Evolutionary conservation across 768 basidiomycete genomes (phyloP), one percentile per base, ranked within the genome.

Genomic region (Mycena vulgaris): DNA sequence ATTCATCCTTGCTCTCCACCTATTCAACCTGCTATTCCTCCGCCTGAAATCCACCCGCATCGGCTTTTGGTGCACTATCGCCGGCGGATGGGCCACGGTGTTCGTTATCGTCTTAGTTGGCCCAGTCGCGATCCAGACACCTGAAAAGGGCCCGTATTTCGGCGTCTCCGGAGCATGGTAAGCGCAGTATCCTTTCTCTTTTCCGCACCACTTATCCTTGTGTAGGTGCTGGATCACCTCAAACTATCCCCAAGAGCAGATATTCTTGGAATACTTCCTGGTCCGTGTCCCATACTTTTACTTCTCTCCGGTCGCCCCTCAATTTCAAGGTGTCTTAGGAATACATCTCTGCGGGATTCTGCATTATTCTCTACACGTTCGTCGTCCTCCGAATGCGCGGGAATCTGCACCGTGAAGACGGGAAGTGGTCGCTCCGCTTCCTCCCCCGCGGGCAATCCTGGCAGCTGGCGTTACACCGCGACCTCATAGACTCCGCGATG

Each of bases 91-190:
- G 87, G 28, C 63, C 10, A 51, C 81, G 9, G 74, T 86, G 2
- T 58, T 73, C 1, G 59, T 81, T 33, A 68, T 84, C 23, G 80
- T 84, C 16, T 23, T 78, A 4, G 72, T 86, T 31, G 86, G 86
- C 1, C 84, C 83, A 4, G 63, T 78, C 5, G 81, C 74, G 0
- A 75, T 87, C 35, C 78, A 84, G 68, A 80, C 67, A 2, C 53
- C 76, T 4, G 64, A 73, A 8, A 73, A 70, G 19, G 86, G 86
- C 0, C 80, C 83, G 1, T 88, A 85, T 70, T 88, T 84, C 65
- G 84, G 85, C 2, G 78, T 85, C 19, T 79, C 85, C 0, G 86
- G 85, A 2, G 80, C 75, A 61, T 86, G 85, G 87, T 86, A 35
- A 33, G 79, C 35, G 14, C 21, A 3, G 10, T 39, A 6, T 28